Percentiles rank a stretch among this genome's conserved stretches.
Conservation (phyloP, 169 alveolate genomes). For the Fabrea salina region DNA sequence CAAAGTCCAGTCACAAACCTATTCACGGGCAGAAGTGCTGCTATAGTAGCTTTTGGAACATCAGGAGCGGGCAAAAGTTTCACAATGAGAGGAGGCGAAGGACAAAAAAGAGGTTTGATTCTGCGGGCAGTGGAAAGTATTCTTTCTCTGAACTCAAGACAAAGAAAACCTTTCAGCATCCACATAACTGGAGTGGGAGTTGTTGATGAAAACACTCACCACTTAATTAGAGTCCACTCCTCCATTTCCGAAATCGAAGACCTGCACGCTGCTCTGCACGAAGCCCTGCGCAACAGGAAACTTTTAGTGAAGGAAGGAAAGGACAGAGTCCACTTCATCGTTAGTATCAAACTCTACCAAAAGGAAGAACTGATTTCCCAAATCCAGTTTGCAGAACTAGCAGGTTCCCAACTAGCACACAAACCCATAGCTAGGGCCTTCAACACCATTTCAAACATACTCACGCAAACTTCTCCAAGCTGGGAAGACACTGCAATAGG, state of each 20-base stretch:
- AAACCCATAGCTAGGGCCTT: conserved; percentile 1
- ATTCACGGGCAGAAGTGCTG: neutral
- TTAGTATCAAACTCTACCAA: neutral
- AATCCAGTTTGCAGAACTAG: conserved; percentile 18
- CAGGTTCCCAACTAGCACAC: conserved; percentile 23
- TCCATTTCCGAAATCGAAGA: neutral
- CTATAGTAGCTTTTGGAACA: neutral
- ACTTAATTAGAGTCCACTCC: neutral
- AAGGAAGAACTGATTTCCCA: neutral
- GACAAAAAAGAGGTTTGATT: neutral
- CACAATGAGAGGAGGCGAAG: conserved; percentile 32
- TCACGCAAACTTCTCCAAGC: neutral
- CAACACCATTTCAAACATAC: neutral
- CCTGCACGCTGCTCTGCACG: conserved; percentile 16
- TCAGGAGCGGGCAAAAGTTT: conserved; percentile 30
- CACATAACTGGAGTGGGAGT: neutral
- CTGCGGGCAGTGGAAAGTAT: neutral
- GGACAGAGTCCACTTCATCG: neutral
- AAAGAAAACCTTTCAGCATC: neutral
- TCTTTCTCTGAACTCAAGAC: neutral
- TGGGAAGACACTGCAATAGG: neutral
- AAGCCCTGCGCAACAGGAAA: conserved; percentile 17
- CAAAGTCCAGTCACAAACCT: neutral
- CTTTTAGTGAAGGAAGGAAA: neutral
- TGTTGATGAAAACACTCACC: neutral